phyloP scores from a whole-genome alignment of 768 basidiomycete genomes.

The Myochromella boudieri region DNA sequence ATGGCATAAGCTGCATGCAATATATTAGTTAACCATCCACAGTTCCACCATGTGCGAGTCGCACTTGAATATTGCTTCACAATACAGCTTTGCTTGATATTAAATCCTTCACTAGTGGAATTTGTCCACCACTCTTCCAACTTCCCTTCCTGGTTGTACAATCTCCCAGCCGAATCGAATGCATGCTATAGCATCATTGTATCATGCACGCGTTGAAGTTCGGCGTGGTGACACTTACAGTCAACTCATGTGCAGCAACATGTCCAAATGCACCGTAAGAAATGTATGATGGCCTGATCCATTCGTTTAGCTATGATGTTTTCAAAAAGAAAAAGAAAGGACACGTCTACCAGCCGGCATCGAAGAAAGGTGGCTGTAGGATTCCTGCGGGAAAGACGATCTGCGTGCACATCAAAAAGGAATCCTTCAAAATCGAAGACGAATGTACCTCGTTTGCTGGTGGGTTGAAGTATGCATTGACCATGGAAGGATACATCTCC shows the following conservation, averaged over 20 bases:
- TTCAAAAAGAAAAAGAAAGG: background rate
- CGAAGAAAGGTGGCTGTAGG: conserved; percentile 90
- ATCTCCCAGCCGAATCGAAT: conserved; percentile 85
- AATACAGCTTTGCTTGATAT: conserved; percentile 82
- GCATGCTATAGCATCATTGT: conserved; percentile 57
- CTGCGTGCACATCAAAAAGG: conserved; percentile 29
- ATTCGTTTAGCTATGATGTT: conserved; percentile 6
- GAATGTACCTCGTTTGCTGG: conserved; percentile 76
- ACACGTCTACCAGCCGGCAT: conserved; percentile 63
- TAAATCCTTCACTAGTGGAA: conserved; percentile 79
- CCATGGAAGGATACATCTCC: conserved; percentile 86
- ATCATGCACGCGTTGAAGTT: background rate
- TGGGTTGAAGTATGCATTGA: conserved; percentile 88
- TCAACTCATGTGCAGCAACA: conserved; percentile 90
- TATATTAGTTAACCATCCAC: too few relatives aligned
- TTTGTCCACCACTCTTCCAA: conserved; percentile 94
- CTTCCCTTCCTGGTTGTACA: conserved; percentile 90
- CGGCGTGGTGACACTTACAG: conserved; percentile 44
- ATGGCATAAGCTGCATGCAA: conserved; percentile 70
- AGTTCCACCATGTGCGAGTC: too few relatives aligned
- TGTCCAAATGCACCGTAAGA: conserved; percentile 92
- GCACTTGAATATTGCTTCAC: conserved; percentile 87
- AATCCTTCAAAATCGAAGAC: background rate
- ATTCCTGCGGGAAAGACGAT: conserved; percentile 98
- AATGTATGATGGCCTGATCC: conserved; percentile 78